Evolutionary conservation across 495 filamentous ascomycete species (phyloP).

Genomic region (Clavariopsis aquatica): DNA sequence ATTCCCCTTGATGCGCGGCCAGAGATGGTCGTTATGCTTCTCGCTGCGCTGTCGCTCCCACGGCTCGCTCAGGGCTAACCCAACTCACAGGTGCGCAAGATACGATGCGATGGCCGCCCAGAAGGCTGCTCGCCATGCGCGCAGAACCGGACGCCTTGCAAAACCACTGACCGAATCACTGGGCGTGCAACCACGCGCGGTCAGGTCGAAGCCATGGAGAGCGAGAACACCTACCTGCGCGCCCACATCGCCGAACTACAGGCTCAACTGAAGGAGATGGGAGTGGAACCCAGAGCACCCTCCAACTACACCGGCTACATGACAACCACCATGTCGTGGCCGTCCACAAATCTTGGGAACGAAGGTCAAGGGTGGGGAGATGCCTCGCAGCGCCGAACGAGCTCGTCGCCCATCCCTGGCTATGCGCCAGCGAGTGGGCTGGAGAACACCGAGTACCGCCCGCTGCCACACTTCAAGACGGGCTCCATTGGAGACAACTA

Average conservation of each 20-base stretch:
- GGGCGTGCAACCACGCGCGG: slow-evolving; percentile 77
- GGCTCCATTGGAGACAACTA: slow-evolving; percentile 66
- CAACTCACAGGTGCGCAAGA: slow-evolving; percentile 71
- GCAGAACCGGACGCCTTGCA: slow-evolving; percentile 69
- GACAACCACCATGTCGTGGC: slow-evolving; percentile 11
- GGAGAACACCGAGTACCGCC: slow-evolving; percentile 18
- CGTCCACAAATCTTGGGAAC: slow-evolving; percentile 1
- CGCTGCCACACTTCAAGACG: slow-evolving; percentile 54
- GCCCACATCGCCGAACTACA: slow-evolving; percentile 42
- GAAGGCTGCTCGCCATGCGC: slow-evolving; percentile 76
- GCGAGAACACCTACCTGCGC: slow-evolving; percentile 48
- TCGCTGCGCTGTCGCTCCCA: slow-evolving; percentile 1
- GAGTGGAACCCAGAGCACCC: slow-evolving; percentile 36
- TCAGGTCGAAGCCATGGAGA: slow-evolving; percentile 58
- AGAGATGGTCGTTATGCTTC: not conserved
- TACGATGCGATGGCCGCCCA: slow-evolving; percentile 73
- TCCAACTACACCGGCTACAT: slow-evolving; percentile 17
- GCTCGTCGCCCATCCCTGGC: slow-evolving; percentile 23
- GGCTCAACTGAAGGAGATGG: slow-evolving; percentile 43
- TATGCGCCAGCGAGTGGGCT: slow-evolving; percentile 19
- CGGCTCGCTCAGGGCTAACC: slow-evolving; percentile 11
- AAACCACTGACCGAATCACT: slow-evolving; percentile 84
- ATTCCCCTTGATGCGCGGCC: slow-evolving; percentile 5
- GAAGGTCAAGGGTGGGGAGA: slow-evolving; percentile 25
- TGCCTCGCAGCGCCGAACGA: slow-evolving; percentile 7